phyloP scores from a whole-genome alignment of 345 rosid species.

The Abelmoschus esculentus region DNA sequence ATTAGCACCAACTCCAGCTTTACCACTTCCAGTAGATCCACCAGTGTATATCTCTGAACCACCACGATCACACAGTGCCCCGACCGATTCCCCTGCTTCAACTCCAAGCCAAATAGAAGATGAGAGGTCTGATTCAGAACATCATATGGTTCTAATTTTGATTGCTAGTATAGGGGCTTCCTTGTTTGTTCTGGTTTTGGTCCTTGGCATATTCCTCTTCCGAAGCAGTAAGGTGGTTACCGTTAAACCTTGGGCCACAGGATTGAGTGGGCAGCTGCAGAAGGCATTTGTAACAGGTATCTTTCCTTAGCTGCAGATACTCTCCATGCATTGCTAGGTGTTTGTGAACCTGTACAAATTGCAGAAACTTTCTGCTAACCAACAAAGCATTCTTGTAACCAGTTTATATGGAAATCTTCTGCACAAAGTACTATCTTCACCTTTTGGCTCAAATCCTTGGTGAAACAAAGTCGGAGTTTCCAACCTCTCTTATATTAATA shows the following conservation, averaged over 20 bases:
- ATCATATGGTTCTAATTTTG: slow-evolving; percentile 24
- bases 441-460: not conserved
- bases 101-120: slow-evolving; percentile 18
- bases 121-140: slow-evolving; percentile 20
- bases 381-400: not conserved
- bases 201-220: slow-evolving; percentile 34
- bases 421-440: not conserved
- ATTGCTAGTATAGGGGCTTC: slow-evolving; percentile 38
- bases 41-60: slow-evolving; percentile 16
- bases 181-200: slow-evolving; percentile 29
- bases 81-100: slow-evolving; percentile 27
- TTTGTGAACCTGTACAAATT: not conserved
- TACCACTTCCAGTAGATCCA: slow-evolving; percentile 16
- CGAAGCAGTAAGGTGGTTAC: slow-evolving; percentile 55
- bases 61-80: slow-evolving; percentile 6
- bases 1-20: slow-evolving; percentile 21
- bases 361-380: not conserved
- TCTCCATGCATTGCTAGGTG: not conserved
- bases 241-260: slow-evolving; percentile 82
- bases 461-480: not conserved
- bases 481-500: not conserved
- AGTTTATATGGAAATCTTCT: not conserved
- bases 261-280: slow-evolving; percentile 87
- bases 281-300: slow-evolving; percentile 73
- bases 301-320: not conserved